These are phyloP conservation scores for Stropharia rugosoannulata DNA, from an alignment of 768 basidiomycete genomes.

Conservation along the genomic window DNA sequence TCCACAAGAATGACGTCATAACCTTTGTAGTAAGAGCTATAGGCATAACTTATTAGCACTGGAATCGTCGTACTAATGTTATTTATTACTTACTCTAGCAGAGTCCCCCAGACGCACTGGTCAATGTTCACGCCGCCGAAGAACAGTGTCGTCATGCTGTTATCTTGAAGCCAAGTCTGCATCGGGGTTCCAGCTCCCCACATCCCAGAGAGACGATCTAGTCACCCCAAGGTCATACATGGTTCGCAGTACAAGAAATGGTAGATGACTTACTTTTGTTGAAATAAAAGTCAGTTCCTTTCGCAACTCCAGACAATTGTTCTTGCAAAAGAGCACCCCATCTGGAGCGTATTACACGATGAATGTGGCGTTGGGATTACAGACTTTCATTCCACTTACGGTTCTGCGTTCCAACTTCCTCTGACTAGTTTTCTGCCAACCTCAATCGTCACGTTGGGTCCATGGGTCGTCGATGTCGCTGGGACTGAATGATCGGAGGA, in stretches of 20 bases:
- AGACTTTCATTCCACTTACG: conserved; percentile 14
- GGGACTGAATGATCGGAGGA: conserved; percentile 18
- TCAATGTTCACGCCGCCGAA: conserved; percentile 34
- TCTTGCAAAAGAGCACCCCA: conserved; percentile 26
- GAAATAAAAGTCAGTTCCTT: conserved; percentile 33
- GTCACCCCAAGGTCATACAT: background rate
- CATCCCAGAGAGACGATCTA: conserved; percentile 32
- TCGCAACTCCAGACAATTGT: conserved; percentile 26
- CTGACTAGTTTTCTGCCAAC: conserved; percentile 28
- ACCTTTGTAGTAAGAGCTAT: conserved; percentile 31
- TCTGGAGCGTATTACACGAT: background rate
- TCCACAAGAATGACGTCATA: conserved; percentile 33
- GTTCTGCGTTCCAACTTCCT: conserved; percentile 32
- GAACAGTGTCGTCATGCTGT: conserved; percentile 31
- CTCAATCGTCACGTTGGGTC: conserved; percentile 23
- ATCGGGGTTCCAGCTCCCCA: conserved; percentile 33
- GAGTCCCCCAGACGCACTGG: conserved; percentile 33
- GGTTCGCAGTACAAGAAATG: background rate
- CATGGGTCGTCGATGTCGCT: conserved; percentile 17
- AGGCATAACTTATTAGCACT: background rate
- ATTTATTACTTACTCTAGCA: conserved; percentile 22
- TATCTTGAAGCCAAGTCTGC: conserved; percentile 32
- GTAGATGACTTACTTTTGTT: conserved; percentile 24
- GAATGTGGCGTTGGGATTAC: background rate
- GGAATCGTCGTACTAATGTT: background rate